Conservation (phyloP, 345 rosid species). For the Abelmoschus esculentus region DNA sequence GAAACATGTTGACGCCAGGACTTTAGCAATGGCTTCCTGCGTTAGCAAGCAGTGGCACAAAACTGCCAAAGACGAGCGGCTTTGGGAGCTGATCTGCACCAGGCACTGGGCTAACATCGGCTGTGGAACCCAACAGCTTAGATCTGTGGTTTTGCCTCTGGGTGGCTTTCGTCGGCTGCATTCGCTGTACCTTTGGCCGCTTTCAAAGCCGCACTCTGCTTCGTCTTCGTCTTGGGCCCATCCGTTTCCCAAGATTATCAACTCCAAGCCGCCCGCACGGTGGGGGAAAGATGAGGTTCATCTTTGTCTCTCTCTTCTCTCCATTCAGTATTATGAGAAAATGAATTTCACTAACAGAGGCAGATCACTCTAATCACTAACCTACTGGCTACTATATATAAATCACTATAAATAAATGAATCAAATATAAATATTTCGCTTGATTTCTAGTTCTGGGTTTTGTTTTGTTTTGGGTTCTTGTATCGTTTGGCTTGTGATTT, state of each 20-base stretch:
- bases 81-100: background rate
- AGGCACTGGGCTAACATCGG: background rate
- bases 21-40: background rate
- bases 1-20: background rate
- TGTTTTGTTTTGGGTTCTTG: background rate
- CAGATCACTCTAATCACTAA: background rate
- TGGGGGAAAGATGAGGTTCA: background rate
- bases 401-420: too few relatives aligned
- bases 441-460: background rate
- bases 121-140: background rate
- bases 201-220: background rate
- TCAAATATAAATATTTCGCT: background rate
- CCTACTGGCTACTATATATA: background rate
- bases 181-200: background rate
- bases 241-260: background rate
- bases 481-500: background rate
- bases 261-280: background rate
- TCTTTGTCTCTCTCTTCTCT: background rate
- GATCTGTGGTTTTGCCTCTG: background rate
- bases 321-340: background rate
- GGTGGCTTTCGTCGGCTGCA: background rate
- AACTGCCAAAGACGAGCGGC: background rate
- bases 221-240: background rate
- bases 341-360: background rate
- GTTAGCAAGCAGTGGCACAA: background rate